Percentiles rank a stretch among this genome's conserved stretches.
phyloP scores from a whole-genome alignment of 768 basidiomycete species.

The Punctularia strigosozonata region DNA sequence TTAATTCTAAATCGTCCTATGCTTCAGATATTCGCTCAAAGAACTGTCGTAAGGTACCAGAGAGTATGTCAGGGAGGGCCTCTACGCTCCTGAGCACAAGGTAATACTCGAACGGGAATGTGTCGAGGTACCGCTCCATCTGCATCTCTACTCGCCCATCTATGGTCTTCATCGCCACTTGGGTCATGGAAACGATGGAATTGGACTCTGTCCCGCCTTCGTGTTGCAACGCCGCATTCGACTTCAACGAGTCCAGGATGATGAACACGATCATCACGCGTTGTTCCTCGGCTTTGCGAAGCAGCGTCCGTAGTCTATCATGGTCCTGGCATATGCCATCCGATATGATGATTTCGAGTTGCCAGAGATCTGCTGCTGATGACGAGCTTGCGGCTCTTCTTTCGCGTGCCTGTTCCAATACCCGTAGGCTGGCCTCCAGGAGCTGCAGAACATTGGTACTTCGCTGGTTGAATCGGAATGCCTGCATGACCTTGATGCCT shows the following conservation, averaged over 20 bases:
- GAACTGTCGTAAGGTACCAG: slow-evolving; percentile 84
- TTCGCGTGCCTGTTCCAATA: slow-evolving; percentile 71
- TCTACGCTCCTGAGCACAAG: slow-evolving; percentile 88
- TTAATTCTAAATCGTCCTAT: too few relatives aligned
- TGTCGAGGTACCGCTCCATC: slow-evolving; percentile 83
- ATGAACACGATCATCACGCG: slow-evolving; percentile 94
- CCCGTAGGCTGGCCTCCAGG: slow-evolving; percentile 63
- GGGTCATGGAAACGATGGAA: slow-evolving; percentile 90
- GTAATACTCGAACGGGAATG: slow-evolving; percentile 97
- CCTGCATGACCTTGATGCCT: slow-evolving; percentile 68
- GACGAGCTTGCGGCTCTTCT: slow-evolving; percentile 45
- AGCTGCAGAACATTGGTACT: slow-evolving; percentile 80
- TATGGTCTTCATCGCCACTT: slow-evolving; percentile 70
- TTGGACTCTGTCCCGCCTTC: slow-evolving; percentile 25
- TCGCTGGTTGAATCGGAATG: slow-evolving; percentile 84
- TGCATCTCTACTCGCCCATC: slow-evolving; percentile 78
- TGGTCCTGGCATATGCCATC: slow-evolving; percentile 99
- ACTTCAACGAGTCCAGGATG: slow-evolving; percentile 81
- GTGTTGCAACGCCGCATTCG: slow-evolving; percentile 17
- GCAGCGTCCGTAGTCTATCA: slow-evolving; percentile 63
- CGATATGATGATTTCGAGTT: slow-evolving; percentile 95
- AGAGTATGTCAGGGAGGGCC: slow-evolving; percentile 81
- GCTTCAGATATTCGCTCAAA: slow-evolving; percentile 76
- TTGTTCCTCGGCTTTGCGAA: slow-evolving; percentile 82
- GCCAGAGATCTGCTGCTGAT: slow-evolving; percentile 82